phyloP scores from a whole-genome alignment of 257 asterid species.

The Plantago major region DNA sequence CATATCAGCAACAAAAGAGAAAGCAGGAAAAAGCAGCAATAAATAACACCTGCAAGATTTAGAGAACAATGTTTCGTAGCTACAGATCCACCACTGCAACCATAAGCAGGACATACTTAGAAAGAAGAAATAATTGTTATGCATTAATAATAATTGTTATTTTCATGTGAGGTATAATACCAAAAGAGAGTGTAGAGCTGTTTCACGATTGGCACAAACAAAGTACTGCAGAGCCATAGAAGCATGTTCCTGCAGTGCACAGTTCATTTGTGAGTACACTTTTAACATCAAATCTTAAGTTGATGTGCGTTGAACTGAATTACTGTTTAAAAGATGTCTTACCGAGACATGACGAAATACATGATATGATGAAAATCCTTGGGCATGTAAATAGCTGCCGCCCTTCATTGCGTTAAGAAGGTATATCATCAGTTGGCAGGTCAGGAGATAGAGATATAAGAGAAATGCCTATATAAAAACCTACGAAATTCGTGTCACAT shows the following conservation, averaged over 20 bases:
- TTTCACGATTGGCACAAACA: conserved; percentile 40
- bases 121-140: neutral
- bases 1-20: neutral
- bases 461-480: too few relatives aligned
- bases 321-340: conserved; percentile 18
- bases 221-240: conserved; percentile 85
- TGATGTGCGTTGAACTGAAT: neutral
- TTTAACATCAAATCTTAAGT: neutral
- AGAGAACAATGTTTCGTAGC: conserved; percentile 62
- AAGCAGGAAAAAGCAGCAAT: neutral
- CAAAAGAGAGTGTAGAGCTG: conserved; percentile 60
- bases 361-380: conserved; percentile 64
- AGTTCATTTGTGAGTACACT: conserved; percentile 7
- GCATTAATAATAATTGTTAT: neutral
- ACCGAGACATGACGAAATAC: conserved; percentile 77
- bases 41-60: conserved; percentile 68
- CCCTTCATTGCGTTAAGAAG: conserved; percentile 46
- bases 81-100: conserved; percentile 81
- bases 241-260: conserved; percentile 68
- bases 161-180: conserved; percentile 30
- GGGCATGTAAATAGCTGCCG: conserved; percentile 81
- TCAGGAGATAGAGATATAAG: neutral
- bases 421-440: conserved; percentile 27
- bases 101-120: conserved; percentile 10
- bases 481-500: too few relatives aligned